Evolutionary conservation across 2,329 filamentous ascomycete genomes (phyloP), one percentile per base, ranked within the genome.

Genomic region (Colletotrichum agaves): DNA sequence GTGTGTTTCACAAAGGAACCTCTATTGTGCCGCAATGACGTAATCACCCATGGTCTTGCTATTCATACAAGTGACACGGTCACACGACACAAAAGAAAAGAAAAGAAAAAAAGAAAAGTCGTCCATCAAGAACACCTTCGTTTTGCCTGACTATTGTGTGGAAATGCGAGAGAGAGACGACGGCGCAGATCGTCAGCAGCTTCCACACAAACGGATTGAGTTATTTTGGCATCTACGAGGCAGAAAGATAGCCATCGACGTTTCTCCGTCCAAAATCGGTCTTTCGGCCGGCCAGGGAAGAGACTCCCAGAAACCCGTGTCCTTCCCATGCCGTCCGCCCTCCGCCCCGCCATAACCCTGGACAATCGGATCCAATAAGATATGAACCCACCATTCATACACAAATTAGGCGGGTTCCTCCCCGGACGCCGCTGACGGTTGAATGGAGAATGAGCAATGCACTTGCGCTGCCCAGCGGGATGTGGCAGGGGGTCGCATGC

Each of bases 21-120:
- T 21, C 7, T 21, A 27, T 58, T 55, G 63, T 66, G 63, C 63
- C 63, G 49, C 63, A 50, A 56, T 62, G 63, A 66, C 63, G 58
- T 56, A 62, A 41, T 21, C 63, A 55, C 57, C 33, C 37, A 49
- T 27, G 50, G 62, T 52, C 62, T 61, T 53, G 62, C 27, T 44
- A 46, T 50, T 50, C 21, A n/a, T n/a, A n/a, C 13, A 50, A 50
- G 47, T 27, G 47, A 3, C 47, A n/a, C 39, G 13, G 39, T 27
- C n/a, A 13, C 10, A 27, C 60, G 19, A n/a, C 27, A 7, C 6
- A 27, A 27, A 7, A 27, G 4, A 1, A 27, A 27, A 7, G 8
- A 1, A 1, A 27, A 27, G 5, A 27, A 4, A 27, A 27, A 27
- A 27, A 7, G 2, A 7, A 27, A 10, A 37, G 3, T 3, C 35